These are phyloP conservation scores for Aspergillus aculeatus DNA, from an alignment of 2,329 filamentous ascomycete species.

Conservation along the genomic window DNA sequence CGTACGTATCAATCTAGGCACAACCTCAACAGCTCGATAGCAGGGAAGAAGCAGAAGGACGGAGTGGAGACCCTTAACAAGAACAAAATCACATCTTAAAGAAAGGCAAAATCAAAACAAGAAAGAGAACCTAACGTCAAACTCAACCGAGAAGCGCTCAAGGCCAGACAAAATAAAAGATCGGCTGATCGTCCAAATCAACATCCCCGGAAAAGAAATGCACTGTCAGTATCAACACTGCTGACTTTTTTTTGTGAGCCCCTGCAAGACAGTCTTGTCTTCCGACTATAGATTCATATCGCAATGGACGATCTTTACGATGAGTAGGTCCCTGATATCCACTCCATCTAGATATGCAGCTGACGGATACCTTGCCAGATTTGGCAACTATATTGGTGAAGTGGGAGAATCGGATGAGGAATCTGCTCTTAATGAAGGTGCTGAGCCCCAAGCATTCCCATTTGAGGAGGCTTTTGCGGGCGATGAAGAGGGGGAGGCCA, in stretches of 20 bases:
- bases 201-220: slow-evolving; percentile 15
- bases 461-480: slow-evolving; percentile 68
- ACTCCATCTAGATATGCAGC: background rate
- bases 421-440: slow-evolving; percentile 66
- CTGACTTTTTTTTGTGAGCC: slow-evolving; percentile 10
- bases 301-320: slow-evolving; percentile 95
- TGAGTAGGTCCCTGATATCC: slow-evolving; percentile 60
- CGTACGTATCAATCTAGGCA: background rate
- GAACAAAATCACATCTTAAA: background rate
- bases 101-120: background rate
- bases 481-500: slow-evolving; percentile 58
- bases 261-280: background rate
- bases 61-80: background rate
- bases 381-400: slow-evolving; percentile 98
- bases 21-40: background rate
- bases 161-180: background rate
- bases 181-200: background rate
- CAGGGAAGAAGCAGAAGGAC: background rate
- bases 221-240: slow-evolving; percentile 5
- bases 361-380: slow-evolving; percentile 55
- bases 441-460: slow-evolving; percentile 76
- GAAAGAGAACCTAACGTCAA: background rate
- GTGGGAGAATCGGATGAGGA: slow-evolving; percentile 86
- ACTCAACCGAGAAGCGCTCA: background rate
- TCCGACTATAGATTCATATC: slow-evolving; percentile 15